Conservation (phyloP, 2,329 filamentous ascomycete genomes). For the Cytospora piceicola region DNA sequence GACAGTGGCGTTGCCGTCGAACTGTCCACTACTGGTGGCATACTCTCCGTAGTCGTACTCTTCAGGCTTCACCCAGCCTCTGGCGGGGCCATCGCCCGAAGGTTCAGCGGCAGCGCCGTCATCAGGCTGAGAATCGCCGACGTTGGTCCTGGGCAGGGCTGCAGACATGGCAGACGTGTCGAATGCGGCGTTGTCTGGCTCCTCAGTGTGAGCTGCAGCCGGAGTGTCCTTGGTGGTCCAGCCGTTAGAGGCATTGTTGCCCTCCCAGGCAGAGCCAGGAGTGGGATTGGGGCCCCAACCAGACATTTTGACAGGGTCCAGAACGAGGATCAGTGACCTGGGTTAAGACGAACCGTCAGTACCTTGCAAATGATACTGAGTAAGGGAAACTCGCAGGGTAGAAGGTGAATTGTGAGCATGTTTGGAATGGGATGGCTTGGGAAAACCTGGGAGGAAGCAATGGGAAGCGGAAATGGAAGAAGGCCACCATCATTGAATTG, state of each 20-base stretch:
- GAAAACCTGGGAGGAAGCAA: no score
- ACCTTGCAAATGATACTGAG: background rate
- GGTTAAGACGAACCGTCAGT: background rate
- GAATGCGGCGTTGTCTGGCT: background rate
- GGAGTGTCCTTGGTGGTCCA: slow-evolving; percentile 10
- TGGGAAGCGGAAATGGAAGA: background rate
- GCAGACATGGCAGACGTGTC: slow-evolving; percentile 37
- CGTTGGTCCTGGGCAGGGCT: slow-evolving; percentile 39
- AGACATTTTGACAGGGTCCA: slow-evolving; percentile 34
- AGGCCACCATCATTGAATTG: background rate
- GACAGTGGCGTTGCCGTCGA: slow-evolving; percentile 61
- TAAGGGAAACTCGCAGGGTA: background rate
- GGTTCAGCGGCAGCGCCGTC: slow-evolving; percentile 5
- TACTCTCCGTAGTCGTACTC: slow-evolving; percentile 54
- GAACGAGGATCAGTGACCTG: background rate
- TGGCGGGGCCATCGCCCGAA: slow-evolving; percentile 28
- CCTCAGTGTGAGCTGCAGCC: slow-evolving; percentile 5
- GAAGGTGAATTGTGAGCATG: background rate
- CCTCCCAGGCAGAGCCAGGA: background rate
- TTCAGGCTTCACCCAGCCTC: slow-evolving; percentile 52
- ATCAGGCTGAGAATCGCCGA: background rate
- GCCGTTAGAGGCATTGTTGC: background rate
- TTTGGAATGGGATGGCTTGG: background rate
- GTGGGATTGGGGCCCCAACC: slow-evolving; percentile 25
- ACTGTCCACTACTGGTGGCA: slow-evolving; percentile 39